Percentiles rank a stretch among this genome's conserved stretches.
Evolutionary conservation across 2,329 filamentous ascomycete genomes (phyloP).

Genomic region (Nannizzia gypsea): DNA sequence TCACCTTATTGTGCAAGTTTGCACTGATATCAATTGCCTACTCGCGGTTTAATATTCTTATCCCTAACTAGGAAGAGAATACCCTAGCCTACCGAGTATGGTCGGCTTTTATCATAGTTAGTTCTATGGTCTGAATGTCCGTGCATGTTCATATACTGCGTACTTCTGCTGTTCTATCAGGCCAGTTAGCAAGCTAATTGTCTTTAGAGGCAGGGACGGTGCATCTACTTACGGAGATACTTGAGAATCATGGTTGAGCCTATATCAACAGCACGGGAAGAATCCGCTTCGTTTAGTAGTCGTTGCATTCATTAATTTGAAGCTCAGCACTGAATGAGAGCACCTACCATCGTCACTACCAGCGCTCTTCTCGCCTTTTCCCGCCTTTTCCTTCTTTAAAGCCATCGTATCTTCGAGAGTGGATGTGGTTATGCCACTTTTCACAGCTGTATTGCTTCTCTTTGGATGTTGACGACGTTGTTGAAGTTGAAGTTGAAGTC

Average conservation of each 20-base stretch:
- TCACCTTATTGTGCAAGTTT: constrained; percentile 50
- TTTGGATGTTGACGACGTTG: background rate
- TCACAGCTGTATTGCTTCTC: background rate
- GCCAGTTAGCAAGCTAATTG: background rate
- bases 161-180: constrained; percentile 39
- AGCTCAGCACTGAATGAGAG: background rate
- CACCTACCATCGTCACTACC: constrained; percentile 22
- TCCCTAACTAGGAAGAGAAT: background rate
- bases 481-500: background rate
- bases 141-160: constrained; percentile 3
- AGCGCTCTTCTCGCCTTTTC: constrained; percentile 10
- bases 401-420: constrained; percentile 23
- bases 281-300: background rate
- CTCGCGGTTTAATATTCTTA: background rate
- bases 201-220: background rate
- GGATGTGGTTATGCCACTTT: background rate
- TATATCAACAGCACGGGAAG: constrained; percentile 9
- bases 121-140: background rate
- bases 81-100: constrained; percentile 41
- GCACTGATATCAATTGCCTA: constrained; percentile 47
- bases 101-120: constrained; percentile 31
- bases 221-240: constrained; percentile 37
- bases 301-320: background rate
- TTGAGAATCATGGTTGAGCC: constrained; percentile 37
- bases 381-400: constrained; percentile 27